Conservation (phyloP, 1,139 yeast genomes). For the Sugiyamaella castrensis region DNA sequence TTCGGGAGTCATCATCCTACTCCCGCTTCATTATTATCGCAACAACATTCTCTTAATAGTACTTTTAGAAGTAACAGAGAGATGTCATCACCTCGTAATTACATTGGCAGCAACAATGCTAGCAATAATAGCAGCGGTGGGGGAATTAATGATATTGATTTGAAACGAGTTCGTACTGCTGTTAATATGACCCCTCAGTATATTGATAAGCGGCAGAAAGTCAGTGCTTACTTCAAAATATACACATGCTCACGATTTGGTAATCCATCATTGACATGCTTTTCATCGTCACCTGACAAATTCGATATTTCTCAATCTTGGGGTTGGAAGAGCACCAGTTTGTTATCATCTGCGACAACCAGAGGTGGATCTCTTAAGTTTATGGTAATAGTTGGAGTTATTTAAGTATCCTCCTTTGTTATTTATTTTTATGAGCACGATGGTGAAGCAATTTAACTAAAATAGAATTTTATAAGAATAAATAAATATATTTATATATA, state of each 20-base stretch:
- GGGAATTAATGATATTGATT: neutral
- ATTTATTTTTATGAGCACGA: no score
- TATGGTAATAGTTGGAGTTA: conserved; percentile 49
- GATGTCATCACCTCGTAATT: neutral
- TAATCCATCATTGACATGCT: conserved; percentile 47
- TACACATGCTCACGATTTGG: conserved; percentile 49
- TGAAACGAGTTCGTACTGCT: conserved; percentile 1
- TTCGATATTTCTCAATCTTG: conserved; percentile 53
- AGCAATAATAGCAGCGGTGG: neutral
- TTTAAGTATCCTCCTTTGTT: conserved; percentile 22
- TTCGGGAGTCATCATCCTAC: no score
- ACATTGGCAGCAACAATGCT: neutral
- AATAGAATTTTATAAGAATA: no score
- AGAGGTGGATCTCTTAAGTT: conserved; percentile 44
- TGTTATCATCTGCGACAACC: conserved; percentile 46
- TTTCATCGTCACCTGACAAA: conserved; percentile 49
- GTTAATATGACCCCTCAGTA: conserved; percentile 18
- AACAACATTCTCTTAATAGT: neutral
- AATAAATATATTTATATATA: no score
- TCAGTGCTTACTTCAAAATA: conserved; percentile 49
- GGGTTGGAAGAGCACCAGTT: conserved; percentile 54
- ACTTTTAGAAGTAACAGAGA: neutral
- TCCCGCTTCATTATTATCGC: no score
- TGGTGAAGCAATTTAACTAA: no score
- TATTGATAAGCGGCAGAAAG: conserved; percentile 43